Evolutionary conservation across 768 basidiomycete genomes (phyloP).

Genomic region (Podaxis sp.): DNA sequence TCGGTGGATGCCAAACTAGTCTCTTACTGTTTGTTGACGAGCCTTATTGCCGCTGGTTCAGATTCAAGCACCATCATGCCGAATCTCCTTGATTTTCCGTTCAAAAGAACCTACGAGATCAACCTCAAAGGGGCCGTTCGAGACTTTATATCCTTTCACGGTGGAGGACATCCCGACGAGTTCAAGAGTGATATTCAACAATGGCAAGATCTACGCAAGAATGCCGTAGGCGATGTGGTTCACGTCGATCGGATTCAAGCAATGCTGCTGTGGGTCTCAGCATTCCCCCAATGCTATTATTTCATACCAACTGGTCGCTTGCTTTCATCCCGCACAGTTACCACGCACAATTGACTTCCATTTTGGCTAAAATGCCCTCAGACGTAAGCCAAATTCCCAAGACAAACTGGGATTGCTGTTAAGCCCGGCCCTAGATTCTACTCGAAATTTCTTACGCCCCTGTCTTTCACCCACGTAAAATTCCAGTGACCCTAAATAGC

Average conservation of each 20-base stretch:
- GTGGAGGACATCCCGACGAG: conserved; percentile 78
- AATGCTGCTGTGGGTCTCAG: conserved; percentile 52
- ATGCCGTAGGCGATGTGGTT: conserved; percentile 45
- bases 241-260: conserved; percentile 56
- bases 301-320: neutral
- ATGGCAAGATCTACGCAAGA: conserved; percentile 68
- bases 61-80: conserved; percentile 46
- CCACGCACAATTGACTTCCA: conserved; percentile 84
- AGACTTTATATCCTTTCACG: conserved; percentile 65
- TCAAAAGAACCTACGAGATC: conserved; percentile 64
- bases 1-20: neutral
- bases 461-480: conserved; percentile 54
- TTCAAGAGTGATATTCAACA: conserved; percentile 74
- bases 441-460: conserved; percentile 74
- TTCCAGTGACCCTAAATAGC: conserved; percentile 65
- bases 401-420: neutral
- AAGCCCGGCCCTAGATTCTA: conserved; percentile 47
- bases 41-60: neutral
- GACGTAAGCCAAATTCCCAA: conserved; percentile 46
- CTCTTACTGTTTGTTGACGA: neutral
- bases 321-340: conserved; percentile 53
- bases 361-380: conserved; percentile 80
- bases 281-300: neutral
- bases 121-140: conserved; percentile 55
- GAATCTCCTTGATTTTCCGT: conserved; percentile 72